Percentiles rank a stretch among this genome's conserved stretches.
These are phyloP conservation scores for Isatis tinctoria DNA, from an alignment of 345 rosid genomes.

Conservation along the genomic window DNA sequence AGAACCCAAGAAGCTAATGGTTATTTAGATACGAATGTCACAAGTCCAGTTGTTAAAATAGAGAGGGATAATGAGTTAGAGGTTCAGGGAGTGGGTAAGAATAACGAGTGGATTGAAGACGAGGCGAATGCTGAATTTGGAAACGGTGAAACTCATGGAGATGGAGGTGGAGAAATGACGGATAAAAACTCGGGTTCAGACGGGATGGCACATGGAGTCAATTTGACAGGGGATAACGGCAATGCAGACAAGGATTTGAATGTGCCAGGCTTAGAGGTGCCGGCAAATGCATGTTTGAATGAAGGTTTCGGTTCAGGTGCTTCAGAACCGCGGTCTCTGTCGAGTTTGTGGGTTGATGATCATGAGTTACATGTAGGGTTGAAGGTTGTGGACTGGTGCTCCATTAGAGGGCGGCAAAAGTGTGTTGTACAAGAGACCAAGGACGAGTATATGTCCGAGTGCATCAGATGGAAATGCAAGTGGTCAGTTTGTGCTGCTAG, in stretches of 20 bases:
- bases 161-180: neutral
- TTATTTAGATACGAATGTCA: neutral
- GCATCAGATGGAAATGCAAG: slow-evolving; percentile 18
- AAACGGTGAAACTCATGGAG: neutral
- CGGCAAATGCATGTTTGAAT: neutral
- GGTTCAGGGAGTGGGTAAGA: neutral
- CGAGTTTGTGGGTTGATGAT: slow-evolving; percentile 8
- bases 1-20: neutral
- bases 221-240: neutral
- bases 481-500: slow-evolving; percentile 3
- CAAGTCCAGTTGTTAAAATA: neutral
- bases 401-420: neutral
- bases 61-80: neutral
- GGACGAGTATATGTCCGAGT: neutral
- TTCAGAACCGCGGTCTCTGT: neutral
- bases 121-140: neutral
- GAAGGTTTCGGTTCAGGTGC: neutral
- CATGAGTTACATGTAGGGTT: neutral
- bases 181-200: too few relatives aligned
- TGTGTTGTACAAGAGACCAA: neutral
- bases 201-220: too few relatives aligned
- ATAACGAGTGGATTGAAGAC: neutral
- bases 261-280: too few relatives aligned
- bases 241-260: neutral
- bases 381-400: slow-evolving; percentile 15